Evolutionary conservation across 2,329 filamentous ascomycete species (phyloP).

Genomic region (Fusarium sp.): DNA sequence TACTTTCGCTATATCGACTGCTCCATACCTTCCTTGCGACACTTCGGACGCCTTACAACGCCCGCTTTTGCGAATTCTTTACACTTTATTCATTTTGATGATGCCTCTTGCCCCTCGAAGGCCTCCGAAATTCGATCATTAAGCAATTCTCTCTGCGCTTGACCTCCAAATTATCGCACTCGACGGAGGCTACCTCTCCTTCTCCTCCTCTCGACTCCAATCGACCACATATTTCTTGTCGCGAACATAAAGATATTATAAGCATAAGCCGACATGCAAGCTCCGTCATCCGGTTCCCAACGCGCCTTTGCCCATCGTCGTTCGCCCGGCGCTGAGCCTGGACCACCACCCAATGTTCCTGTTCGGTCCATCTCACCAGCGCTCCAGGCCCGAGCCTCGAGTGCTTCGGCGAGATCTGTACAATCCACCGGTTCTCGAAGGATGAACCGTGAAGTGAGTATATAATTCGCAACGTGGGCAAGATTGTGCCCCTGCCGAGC

Average conservation of each 20-base stretch:
- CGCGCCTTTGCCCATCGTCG: constrained; percentile 67
- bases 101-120: constrained; percentile 47
- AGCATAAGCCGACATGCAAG: constrained; percentile 38
- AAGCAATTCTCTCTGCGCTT: constrained; percentile 34
- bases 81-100: constrained; percentile 44
- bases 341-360: constrained; percentile 67
- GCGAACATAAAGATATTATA: constrained; percentile 15
- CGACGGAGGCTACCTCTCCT: constrained; percentile 3
- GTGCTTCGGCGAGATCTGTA: constrained; percentile 74
- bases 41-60: constrained; percentile 5
- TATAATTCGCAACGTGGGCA: constrained; percentile 5
- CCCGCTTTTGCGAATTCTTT: constrained; percentile 25
- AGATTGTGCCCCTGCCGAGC: constrained; percentile 39
- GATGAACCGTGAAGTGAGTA: constrained; percentile 53
- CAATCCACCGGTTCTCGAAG: constrained; percentile 53
- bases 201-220: constrained; percentile 1
- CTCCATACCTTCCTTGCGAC: constrained; percentile 16
- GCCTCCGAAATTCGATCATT: constrained; percentile 42
- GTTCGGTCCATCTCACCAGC: constrained; percentile 71
- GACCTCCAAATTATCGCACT: constrained; percentile 11
- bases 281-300: constrained; percentile 57
- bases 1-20: constrained; percentile 19
- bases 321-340: constrained; percentile 72
- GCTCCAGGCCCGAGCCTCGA: constrained; percentile 73
- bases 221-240: constrained; percentile 9